Percentiles rank a stretch among this genome's conserved stretches.
These are phyloP conservation scores for Colletotrichum somersetense DNA, from an alignment of 2,329 filamentous ascomycete genomes.

Conservation along the genomic window DNA sequence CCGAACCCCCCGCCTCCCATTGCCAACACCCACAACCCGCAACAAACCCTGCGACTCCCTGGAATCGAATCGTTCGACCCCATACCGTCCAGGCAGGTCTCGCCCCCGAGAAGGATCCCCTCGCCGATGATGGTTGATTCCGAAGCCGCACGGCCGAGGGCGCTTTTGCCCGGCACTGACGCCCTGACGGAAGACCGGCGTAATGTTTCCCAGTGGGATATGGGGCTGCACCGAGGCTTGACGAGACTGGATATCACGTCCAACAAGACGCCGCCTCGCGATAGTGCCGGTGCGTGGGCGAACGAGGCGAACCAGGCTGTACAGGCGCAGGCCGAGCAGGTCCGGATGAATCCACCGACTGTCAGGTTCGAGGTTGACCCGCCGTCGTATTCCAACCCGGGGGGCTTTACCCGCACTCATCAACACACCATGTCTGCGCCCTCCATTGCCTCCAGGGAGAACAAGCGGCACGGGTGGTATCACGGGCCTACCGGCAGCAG, in stretches of 20 bases:
- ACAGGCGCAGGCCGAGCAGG: constrained; percentile 66
- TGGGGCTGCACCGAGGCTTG: constrained; percentile 74
- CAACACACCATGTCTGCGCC: constrained; percentile 73
- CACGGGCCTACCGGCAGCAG: constrained; percentile 63
- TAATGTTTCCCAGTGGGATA: constrained; percentile 72
- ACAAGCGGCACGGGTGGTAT: constrained; percentile 80
- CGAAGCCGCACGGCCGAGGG: constrained; percentile 55
- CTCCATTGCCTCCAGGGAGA: constrained; percentile 66
- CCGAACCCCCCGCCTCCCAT: constrained; percentile 65
- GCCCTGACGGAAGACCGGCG: constrained; percentile 61
- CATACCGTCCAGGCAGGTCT: constrained; percentile 71
- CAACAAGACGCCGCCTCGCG: constrained; percentile 62
- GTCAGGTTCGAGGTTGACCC: constrained; percentile 69
- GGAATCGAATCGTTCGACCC: constrained; percentile 95
- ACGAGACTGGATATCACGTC: constrained; percentile 74
- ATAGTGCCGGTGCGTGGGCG: constrained; percentile 68
- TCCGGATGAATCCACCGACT: constrained; percentile 58
- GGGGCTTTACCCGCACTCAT: constrained; percentile 49
- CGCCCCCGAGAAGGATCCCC: constrained; percentile 73
- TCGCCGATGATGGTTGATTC: constrained; percentile 85
- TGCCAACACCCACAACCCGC: constrained; percentile 61
- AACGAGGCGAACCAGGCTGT: constrained; percentile 68
- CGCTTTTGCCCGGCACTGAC: constrained; percentile 49
- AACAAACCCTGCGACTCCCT: constrained; percentile 77
- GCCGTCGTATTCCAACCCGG: constrained; percentile 45